Base-by-base conservation (phyloP, 1,139 yeast species). In the Saccharomyces pastorianus region DNA sequence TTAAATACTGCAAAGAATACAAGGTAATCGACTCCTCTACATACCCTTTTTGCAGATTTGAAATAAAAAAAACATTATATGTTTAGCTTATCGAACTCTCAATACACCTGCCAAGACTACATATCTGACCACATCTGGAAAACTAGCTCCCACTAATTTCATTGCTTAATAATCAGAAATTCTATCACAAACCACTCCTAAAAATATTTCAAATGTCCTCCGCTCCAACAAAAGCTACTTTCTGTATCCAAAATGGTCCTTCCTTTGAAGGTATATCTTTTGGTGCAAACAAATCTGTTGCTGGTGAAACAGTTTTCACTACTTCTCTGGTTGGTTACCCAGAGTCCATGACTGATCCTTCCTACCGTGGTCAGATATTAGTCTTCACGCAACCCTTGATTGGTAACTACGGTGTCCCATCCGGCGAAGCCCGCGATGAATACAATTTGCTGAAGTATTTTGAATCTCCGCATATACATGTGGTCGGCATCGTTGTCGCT, bases 341-440 rank as follows among this genome's bases (percentile, higher is more conserved):
- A 8, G 99, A 93, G 73, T 88, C 96, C 25, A 91, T 93, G 96
- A 91, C 98, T 28, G 99, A 93, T 71, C 99, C 99, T 46, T 89
- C 96, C 6, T 93, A 93, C 73, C 84, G 84, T 66, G 99, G 98
- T 50, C 99, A 93, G 75, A 91, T 93, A 61, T 82, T 93, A 64
- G 96, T 95, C 60, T 90, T 93, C 74, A 93, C 99, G 8, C 97
- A 91, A 73, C 99, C 99, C 27, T 79, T 93, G 68, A 89, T 93
- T 67, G 99, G 99, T 58, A 93, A 93, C 73, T 93, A 93, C 72
- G 99, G 99, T 71, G 99, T 93, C 42, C 99, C 99, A 46, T 85
- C 95, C 1, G 83, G 88, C 38, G 77, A 82, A 9, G 83, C 76
- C 42, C 84, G 85, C 68, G 99, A 93, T 72, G 82, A 88, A 70